phyloP scores from a whole-genome alignment of 2,329 filamentous ascomycete genomes.

The Didymellaceae sp. region DNA sequence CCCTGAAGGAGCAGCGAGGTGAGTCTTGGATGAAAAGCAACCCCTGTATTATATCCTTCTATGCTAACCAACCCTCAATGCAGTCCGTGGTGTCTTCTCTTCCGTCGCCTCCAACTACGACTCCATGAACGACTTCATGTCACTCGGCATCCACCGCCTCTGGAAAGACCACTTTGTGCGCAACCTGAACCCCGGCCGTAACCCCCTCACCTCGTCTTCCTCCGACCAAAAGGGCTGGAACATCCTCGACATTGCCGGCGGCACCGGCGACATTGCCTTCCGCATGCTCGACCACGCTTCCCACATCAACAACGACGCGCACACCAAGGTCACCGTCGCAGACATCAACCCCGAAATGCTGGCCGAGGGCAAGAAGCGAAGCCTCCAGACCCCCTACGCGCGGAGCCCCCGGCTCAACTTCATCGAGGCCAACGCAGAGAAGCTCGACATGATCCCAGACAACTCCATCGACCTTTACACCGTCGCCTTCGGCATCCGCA shows the following conservation, averaged over 20 bases:
- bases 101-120: constrained; percentile 95
- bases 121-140: constrained; percentile 99
- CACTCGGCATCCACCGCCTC: constrained; percentile 90
- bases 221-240: constrained; percentile 60
- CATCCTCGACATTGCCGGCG: constrained; percentile 95
- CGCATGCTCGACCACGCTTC: constrained; percentile 90
- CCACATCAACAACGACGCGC: constrained; percentile 76
- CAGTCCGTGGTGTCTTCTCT: constrained; percentile 88
- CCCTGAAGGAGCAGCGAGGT: constrained; percentile 75
- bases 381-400: constrained; percentile 67
- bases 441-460: constrained; percentile 69
- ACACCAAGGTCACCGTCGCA: constrained; percentile 85
- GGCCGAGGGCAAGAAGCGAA: constrained; percentile 81
- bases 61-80: constrained; percentile 27
- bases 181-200: constrained; percentile 80
- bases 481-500: constrained; percentile 95
- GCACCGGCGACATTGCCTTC: constrained; percentile 97
- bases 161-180: constrained; percentile 99
- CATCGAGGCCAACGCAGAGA: constrained; percentile 88
- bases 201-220: constrained; percentile 44
- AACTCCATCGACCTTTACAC: constrained; percentile 92
- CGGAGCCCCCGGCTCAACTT: constrained; percentile 67
- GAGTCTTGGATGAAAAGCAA: too few relatives aligned
- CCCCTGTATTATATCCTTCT: neutral
- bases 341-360: constrained; percentile 98